Evolutionary conservation across 352 stramenopile genomes (phyloP).

Genomic region (Saprolegnia parasitica): DNA sequence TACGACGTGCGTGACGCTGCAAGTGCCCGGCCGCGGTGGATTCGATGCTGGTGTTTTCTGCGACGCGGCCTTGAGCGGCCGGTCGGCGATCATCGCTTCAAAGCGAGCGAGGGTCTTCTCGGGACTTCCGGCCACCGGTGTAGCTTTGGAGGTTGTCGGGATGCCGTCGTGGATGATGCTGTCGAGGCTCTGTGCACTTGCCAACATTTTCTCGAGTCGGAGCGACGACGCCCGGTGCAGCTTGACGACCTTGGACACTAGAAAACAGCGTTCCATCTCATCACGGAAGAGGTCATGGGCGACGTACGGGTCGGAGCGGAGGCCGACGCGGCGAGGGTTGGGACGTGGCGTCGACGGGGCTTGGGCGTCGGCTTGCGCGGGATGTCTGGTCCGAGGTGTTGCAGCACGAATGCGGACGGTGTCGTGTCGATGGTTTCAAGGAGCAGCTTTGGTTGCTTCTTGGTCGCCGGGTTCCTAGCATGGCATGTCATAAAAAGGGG

Average conservation of each 20-base stretch:
- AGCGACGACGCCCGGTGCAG: neutral
- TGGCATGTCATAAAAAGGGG: neutral
- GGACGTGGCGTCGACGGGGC: constrained; percentile 14
- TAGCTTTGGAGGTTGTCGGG: neutral
- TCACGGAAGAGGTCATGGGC: neutral
- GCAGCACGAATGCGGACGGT: constrained; percentile 61
- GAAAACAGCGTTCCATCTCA: neutral
- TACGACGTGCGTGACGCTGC: neutral
- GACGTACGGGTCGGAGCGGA: neutral
- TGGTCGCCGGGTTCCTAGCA: constrained; percentile 11
- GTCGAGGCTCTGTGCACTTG: neutral
- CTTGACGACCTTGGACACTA: neutral
- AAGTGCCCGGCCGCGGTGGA: too few relatives aligned
- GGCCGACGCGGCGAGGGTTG: neutral
- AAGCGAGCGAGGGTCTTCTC: neutral
- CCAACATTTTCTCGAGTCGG: neutral
- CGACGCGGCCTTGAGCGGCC: neutral
- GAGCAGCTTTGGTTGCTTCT: constrained; percentile 18
- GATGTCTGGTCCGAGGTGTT: constrained; percentile 45
- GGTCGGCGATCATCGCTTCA: neutral
- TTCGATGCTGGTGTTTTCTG: neutral
- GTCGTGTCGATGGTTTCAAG: constrained; percentile 44
- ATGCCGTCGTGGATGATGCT: neutral
- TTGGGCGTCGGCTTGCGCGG: constrained; percentile 18
- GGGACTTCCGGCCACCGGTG: neutral